Base-by-base conservation (phyloP, 2,329 filamentous ascomycete species). In the Leptographium lundbergii region DNA sequence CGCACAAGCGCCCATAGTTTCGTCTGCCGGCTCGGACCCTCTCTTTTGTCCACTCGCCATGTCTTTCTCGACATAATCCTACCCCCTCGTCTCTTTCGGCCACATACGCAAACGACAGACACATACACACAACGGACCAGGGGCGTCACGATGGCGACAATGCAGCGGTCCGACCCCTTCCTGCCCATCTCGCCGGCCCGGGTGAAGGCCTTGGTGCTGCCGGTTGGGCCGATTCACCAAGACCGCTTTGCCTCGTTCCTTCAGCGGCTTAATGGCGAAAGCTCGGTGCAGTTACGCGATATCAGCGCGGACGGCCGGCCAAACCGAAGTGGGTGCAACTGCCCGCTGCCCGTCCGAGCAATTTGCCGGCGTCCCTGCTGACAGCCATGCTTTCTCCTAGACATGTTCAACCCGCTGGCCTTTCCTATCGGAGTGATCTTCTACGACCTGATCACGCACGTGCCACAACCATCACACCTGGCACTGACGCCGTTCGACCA, bases 381-480 rank as follows among this genome's bases (percentile, higher is more conserved):
- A 24, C 22, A 39, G 36, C 36, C 9, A 39, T 11, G 6, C 45
- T 50, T 32, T 47, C 10, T 48, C 10, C 19, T 70, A 96, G 91
- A 90, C 72, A 91, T 94, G 85, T 96, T 97, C 73, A 95, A 90
- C 60, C 92, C 92, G 48, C 76, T 94, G 67, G 89, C 88, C 17
- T 96, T 94, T 71, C 91, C 90, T 13, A 82, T 85, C 65, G 92
- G 92, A 61, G 85, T 86, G 67, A 87, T 97, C 62, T 80, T 96
- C 66, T 96, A 94, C 78, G 88, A 96, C 70, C 81, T 96, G 62
- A 85, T 88, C 60, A 90, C 88, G 61, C 86, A 90, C 67, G 77
- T 87, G 59, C 87, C 90, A 27, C 85, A 88, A n/a, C 80, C 85
- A 36, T 89, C 89, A 36, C 89, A 95, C 69, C 77, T 89, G 51